phyloP scores from a whole-genome alignment of 768 basidiomycete species.

The Boletus sp. region DNA sequence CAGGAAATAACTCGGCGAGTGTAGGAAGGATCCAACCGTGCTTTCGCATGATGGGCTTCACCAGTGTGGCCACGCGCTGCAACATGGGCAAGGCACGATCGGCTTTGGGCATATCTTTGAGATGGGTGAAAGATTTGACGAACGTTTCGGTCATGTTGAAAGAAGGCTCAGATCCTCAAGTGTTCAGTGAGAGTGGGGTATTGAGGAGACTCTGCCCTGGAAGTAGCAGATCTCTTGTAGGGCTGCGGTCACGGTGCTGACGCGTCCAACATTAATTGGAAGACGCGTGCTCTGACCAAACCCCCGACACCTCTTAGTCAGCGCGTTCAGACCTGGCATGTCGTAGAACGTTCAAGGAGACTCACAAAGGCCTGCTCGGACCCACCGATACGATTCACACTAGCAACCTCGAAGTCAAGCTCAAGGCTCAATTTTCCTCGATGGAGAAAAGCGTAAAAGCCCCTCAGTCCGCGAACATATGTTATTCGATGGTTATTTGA shows the following conservation, averaged over 20 bases:
- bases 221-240: not conserved
- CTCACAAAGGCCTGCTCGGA: not conserved
- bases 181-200: not conserved
- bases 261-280: not conserved
- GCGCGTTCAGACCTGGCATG: not conserved
- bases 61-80: slow-evolving; percentile 67
- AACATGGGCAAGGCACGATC: slow-evolving; percentile 67
- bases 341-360: not conserved
- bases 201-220: not conserved
- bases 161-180: not conserved
- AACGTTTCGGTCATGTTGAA: slow-evolving; percentile 51
- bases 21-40: slow-evolving; percentile 75
- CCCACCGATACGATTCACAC: too few species aligned
- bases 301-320: slow-evolving; percentile 15
- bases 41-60: slow-evolving; percentile 93
- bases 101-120: slow-evolving; percentile 63
- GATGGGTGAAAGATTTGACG: slow-evolving; percentile 65
- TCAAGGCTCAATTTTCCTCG: not conserved
- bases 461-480: not conserved
- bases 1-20: slow-evolving; percentile 87
- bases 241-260: slow-evolving; percentile 4
- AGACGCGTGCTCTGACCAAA: slow-evolving; percentile 4
- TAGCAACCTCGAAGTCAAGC: not conserved
- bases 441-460: too few species aligned
- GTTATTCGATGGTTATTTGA: not conserved